Evolutionary conservation across 73 alveolate genomes (phyloP).

Genomic region (Uronychia binucleata): DNA sequence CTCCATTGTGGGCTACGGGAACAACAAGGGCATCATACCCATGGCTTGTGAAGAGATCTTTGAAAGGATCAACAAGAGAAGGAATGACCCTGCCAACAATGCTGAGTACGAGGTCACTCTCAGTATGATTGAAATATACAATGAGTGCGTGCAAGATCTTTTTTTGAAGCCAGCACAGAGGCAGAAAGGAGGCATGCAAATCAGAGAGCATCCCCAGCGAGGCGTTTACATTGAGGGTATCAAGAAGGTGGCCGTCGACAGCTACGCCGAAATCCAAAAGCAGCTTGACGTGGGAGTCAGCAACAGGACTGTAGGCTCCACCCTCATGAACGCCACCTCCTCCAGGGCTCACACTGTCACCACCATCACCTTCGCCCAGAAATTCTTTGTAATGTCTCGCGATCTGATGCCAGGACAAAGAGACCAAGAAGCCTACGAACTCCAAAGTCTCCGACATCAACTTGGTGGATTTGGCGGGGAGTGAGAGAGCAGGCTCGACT

Average conservation of each 20-base stretch:
- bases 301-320: slow-evolving; percentile 77
- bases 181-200: slow-evolving; percentile 79
- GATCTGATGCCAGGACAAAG: not conserved
- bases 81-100: slow-evolving; percentile 67
- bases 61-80: slow-evolving; percentile 72
- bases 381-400: too few relatives aligned
- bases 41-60: slow-evolving; percentile 99
- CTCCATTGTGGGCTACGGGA: slow-evolving; percentile 97
- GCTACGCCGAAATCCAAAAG: slow-evolving; percentile 69
- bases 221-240: slow-evolving; percentile 80
- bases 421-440: slow-evolving; percentile 71
- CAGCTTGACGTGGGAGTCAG: slow-evolving; percentile 71
- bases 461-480: slow-evolving; percentile 95
- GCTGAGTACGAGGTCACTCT: slow-evolving; percentile 79
- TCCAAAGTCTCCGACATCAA: slow-evolving; percentile 74
- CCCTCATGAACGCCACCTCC: slow-evolving; percentile 80
- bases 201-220: slow-evolving; percentile 74
- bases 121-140: slow-evolving; percentile 98
- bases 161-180: slow-evolving; percentile 57
- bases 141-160: slow-evolving; percentile 97
- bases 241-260: slow-evolving; percentile 67
- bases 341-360: slow-evolving; percentile 73
- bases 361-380: slow-evolving; percentile 50
- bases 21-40: slow-evolving; percentile 98
- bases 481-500: slow-evolving; percentile 90